Evolutionary conservation across 2,329 filamentous ascomycete species (phyloP).

Genomic region (Chrysosporium queenslandicum): DNA sequence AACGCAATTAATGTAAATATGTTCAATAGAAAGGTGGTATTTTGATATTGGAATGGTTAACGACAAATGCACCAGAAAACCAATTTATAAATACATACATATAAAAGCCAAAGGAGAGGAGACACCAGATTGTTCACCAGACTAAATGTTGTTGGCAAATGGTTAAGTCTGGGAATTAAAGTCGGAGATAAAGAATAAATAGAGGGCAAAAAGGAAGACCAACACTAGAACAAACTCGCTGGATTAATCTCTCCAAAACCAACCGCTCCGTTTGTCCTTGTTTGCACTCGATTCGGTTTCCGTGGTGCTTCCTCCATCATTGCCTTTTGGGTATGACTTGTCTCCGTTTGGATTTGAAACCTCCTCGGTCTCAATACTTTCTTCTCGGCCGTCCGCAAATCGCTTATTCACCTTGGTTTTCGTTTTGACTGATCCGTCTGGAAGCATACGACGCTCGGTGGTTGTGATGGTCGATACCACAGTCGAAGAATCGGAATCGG

Average conservation of each 20-base stretch:
- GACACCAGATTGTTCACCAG: not conserved
- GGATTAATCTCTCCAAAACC: conserved; percentile 32
- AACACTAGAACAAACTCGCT: not conserved
- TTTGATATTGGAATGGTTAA: not conserved
- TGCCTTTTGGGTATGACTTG: not conserved
- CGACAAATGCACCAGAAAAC: not conserved
- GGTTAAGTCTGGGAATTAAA: not conserved
- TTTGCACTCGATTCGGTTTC: not conserved
- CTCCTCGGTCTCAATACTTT: conserved; percentile 43
- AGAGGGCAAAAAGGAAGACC: not conserved
- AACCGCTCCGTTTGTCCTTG: conserved; percentile 20
- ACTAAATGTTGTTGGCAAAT: not conserved
- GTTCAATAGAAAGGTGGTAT: not conserved
- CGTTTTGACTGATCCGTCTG: conserved; percentile 50
- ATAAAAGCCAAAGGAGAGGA: not conserved
- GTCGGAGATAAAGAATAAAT: not conserved
- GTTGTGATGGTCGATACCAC: conserved; percentile 49
- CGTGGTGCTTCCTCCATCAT: not conserved
- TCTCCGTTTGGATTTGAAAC: conserved; percentile 10
- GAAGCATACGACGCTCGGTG: conserved; percentile 45
- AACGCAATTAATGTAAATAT: too few species aligned
- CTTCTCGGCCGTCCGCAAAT: conserved; percentile 52
- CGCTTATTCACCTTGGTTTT: conserved; percentile 49
- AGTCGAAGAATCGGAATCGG: conserved; percentile 1
- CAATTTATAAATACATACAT: not conserved